Conservation (phyloP, 2,329 filamentous ascomycete genomes). For the Fusarium annulatum region DNA sequence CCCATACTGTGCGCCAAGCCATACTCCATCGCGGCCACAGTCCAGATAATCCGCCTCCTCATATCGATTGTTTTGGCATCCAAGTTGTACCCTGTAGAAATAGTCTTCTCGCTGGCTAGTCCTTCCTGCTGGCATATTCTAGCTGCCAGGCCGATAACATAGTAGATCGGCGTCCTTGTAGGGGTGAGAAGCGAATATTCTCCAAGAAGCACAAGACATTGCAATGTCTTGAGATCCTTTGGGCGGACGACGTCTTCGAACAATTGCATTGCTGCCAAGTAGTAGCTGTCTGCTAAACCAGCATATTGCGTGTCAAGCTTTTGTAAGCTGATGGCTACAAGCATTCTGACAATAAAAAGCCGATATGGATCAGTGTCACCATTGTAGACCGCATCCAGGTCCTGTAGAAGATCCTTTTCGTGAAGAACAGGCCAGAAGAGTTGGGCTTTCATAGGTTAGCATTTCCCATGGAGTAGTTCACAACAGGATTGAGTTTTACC, state of each 20-base stretch:
- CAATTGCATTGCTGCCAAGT: slow-evolving; percentile 85
- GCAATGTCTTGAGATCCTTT: slow-evolving; percentile 91
- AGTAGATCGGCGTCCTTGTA: slow-evolving; percentile 91
- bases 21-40: slow-evolving; percentile 87
- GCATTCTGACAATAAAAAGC: slow-evolving; percentile 89
- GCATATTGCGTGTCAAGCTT: slow-evolving; percentile 90
- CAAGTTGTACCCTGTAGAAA: slow-evolving; percentile 70
- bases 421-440: slow-evolving; percentile 89
- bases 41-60: slow-evolving; percentile 89
- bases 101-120: slow-evolving; percentile 88
- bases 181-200: slow-evolving; percentile 94
- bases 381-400: slow-evolving; percentile 83
- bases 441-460: slow-evolving; percentile 70
- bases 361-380: slow-evolving; percentile 82
- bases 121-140: slow-evolving; percentile 91
- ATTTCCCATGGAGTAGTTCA: background rate
- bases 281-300: slow-evolving; percentile 95
- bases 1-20: slow-evolving; percentile 90
- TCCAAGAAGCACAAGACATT: slow-evolving; percentile 87
- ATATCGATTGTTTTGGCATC: slow-evolving; percentile 87
- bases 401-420: slow-evolving; percentile 79
- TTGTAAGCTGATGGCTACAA: slow-evolving; percentile 93
- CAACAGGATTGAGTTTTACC: slow-evolving; percentile 60
- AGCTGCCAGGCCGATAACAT: slow-evolving; percentile 88
- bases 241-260: slow-evolving; percentile 85